Base-by-base conservation (phyloP, 768 basidiomycete genomes). In the Suillus brevipes region DNA sequence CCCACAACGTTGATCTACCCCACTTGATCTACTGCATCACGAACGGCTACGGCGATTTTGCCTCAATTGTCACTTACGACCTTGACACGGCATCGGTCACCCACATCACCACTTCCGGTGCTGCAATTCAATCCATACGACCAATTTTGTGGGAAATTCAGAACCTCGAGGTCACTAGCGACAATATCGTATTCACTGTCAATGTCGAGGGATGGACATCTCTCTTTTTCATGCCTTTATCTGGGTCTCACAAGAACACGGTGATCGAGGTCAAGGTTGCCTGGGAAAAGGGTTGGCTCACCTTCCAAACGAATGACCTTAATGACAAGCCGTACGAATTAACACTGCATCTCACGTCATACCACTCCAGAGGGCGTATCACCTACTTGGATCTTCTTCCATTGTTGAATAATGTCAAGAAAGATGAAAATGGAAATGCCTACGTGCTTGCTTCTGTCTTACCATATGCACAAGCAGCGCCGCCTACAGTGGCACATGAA, bases 141-240 rank as follows among this genome's bases (percentile, higher is more conserved):
- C 75, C 78, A n/a, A 78, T 81, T 36, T 61, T 72, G 3, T 79
- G 80, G 78, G 74, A 76, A 38, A 72, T 77, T 10, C 34, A 20
- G 4, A 38, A 62, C 25, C 73, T 79, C 23, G 50, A 64, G 4
- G 72, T 77, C 63, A 73, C 76, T 0, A 56, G 71, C 1, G 66
- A 70, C 13, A 74, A 69, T 57, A 66, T 79, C 9, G 71, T 78
- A 65, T 79, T 82, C 42, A 65, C 60, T 0, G 79, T 78, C 9
- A 82, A 82, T 58, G 74, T 78, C 38, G 79, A 80, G 25, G 81
- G 81, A 4, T 82, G 77, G 74, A 70, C 62, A 55, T 69, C 65
- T 36, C 58, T 77, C 50, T 73, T 74, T 67, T 66, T 72, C 6
- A 70, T 72, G 72, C 77, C 75, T 9, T 69, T 80, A 50, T 69